Percentiles rank a stretch among this genome's conserved stretches.
Conservation (phyloP, 2,329 filamentous ascomycete species). For the Arthrinium phaeospermum region DNA sequence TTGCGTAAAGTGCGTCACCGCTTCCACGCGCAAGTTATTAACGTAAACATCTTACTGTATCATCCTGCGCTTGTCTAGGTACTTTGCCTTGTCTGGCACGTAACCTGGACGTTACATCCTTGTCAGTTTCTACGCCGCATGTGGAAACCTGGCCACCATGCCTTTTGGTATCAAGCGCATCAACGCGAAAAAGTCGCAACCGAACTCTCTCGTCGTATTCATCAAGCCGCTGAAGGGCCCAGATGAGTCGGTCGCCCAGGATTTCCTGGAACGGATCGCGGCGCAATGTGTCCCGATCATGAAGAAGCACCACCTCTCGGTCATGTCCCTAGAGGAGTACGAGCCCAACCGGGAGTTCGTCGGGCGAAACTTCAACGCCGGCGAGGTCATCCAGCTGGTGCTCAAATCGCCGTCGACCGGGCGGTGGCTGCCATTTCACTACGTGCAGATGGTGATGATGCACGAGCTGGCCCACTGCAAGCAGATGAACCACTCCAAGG, state of each 20-base stretch:
- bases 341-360: conserved; percentile 82
- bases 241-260: conserved; percentile 66
- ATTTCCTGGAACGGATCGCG: conserved; percentile 77
- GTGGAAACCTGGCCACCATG: conserved; percentile 56
- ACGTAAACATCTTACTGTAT: background rate
- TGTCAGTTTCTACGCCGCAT: background rate
- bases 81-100: background rate
- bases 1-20: background rate
- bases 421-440: conserved; percentile 79
- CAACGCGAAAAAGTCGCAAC: conserved; percentile 75
- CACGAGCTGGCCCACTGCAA: conserved; percentile 78
- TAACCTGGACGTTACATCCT: background rate
- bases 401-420: conserved; percentile 69
- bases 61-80: background rate
- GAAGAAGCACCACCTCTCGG: conserved; percentile 67
- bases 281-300: conserved; percentile 81
- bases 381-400: conserved; percentile 85
- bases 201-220: conserved; percentile 81
- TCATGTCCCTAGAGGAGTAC: conserved; percentile 80
- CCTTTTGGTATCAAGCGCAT: conserved; percentile 79
- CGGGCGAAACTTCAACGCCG: conserved; percentile 89
- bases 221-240: conserved; percentile 78
- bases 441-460: conserved; percentile 96
- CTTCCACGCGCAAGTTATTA: background rate
- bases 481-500: conserved; percentile 86